Evolutionary conservation across 139 green algal genomes (phyloP).

Genomic region (Tetratostichococcus sp.): DNA sequence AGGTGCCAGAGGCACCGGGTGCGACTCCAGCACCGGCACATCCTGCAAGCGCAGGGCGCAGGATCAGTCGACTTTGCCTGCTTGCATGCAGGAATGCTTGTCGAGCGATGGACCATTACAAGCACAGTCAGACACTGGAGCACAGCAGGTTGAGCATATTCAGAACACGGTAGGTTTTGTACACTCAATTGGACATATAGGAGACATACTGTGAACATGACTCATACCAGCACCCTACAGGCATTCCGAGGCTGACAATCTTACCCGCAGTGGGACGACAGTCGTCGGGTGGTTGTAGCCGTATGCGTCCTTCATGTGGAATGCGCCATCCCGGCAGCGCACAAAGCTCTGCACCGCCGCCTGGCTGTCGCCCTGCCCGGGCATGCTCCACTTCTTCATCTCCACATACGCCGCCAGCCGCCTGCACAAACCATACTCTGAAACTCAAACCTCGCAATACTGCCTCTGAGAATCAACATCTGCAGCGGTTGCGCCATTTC

Average conservation of each 20-base stretch:
- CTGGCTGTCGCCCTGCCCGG: conserved; percentile 28
- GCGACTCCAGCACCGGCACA: conserved; percentile 2
- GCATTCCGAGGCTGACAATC: too few relatives aligned
- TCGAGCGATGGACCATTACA: too few relatives aligned
- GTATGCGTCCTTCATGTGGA: conserved; percentile 51
- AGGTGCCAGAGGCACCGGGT: neutral
- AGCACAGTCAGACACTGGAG: too few relatives aligned
- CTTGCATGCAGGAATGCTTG: too few relatives aligned
- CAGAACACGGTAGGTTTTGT: too few relatives aligned
- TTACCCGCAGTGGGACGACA: conserved; percentile 26
- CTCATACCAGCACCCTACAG: too few relatives aligned
- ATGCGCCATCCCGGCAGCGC: conserved; percentile 47
- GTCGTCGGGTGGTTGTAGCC: conserved; percentile 32
- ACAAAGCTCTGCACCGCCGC: conserved; percentile 43
- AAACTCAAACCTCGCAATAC: too few relatives aligned
- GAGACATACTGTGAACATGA: too few relatives aligned
- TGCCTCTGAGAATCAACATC: too few relatives aligned
- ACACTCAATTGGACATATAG: too few relatives aligned
- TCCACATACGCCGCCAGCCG: conserved; percentile 23
- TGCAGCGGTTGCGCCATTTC: too few relatives aligned
- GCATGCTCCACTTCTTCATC: conserved; percentile 17
- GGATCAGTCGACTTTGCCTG: too few relatives aligned
- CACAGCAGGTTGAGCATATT: neutral
- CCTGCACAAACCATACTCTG: conserved; percentile 17
- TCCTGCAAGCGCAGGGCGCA: neutral